A percentile compares a stretch with the other conserved stretches of the same genome.
phyloP scores from a whole-genome alignment of 495 filamentous ascomycete genomes.

The Xylaria flabelliformis region DNA sequence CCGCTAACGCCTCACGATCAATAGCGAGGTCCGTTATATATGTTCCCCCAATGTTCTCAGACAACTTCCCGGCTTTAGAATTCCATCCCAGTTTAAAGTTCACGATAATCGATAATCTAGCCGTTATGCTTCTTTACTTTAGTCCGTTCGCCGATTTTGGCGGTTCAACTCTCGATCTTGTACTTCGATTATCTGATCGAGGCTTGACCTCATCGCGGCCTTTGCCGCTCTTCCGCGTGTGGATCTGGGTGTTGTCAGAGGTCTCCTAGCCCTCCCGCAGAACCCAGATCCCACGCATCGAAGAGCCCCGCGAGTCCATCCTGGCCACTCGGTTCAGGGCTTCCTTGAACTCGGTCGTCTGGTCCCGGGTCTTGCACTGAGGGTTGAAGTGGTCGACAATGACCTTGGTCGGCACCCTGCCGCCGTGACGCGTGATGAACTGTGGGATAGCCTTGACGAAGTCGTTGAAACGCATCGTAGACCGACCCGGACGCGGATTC shows the following conservation, averaged over 20 bases:
- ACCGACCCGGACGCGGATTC: slow-evolving; percentile 29
- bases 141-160: too few relatives aligned
- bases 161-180: not conserved
- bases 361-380: slow-evolving; percentile 51
- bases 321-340: slow-evolving; percentile 58
- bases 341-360: slow-evolving; percentile 55
- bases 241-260: not conserved
- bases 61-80: not conserved
- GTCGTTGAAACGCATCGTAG: slow-evolving; percentile 50
- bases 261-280: slow-evolving; percentile 30
- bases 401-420: slow-evolving; percentile 72
- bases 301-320: slow-evolving; percentile 48
- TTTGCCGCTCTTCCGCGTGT: not conserved
- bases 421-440: slow-evolving; percentile 74
- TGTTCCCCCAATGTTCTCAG: not conserved
- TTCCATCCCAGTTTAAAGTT: not conserved
- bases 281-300: slow-evolving; percentile 53
- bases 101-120: not conserved
- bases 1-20: not conserved
- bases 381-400: slow-evolving; percentile 77
- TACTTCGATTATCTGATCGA: not conserved
- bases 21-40: not conserved
- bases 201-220: not conserved
- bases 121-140: too few relatives aligned
- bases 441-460: slow-evolving; percentile 77